Evolutionary conservation across 75 land plant species (phyloP).

Genomic region (Sequoia sempervirens): DNA sequence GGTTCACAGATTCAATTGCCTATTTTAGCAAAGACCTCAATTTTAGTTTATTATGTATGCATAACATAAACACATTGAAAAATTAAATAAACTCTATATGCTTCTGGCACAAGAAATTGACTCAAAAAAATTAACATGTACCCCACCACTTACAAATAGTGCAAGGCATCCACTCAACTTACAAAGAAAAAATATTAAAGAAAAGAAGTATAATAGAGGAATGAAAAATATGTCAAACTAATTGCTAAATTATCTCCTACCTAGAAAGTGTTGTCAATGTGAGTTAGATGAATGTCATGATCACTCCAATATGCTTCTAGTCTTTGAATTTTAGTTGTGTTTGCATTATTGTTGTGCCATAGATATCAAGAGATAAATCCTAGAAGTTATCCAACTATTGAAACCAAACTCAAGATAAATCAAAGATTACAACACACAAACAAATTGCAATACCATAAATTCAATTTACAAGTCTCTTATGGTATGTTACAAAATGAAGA

Average conservation of each 20-base stretch:
- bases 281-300: no score
- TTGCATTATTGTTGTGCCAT: no score
- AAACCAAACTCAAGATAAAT: no score
- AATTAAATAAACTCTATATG: background rate
- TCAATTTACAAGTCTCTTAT: no score
- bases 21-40: slow-evolving; percentile 7
- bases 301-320: no score
- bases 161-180: background rate
- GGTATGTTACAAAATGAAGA: no score
- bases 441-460: no score
- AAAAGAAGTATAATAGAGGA: background rate
- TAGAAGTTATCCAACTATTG: no score
- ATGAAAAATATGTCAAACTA: background rate
- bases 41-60: background rate
- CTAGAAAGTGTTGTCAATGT: no score
- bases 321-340: no score
- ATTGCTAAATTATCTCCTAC: background rate
- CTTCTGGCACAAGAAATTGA: background rate
- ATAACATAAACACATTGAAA: background rate
- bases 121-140: background rate
- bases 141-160: background rate
- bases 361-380: no score
- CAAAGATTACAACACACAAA: no score
- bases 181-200: background rate
- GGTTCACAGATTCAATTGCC: slow-evolving; percentile 72